Evolutionary conservation across 139 green algal species (phyloP).

Genomic region (Spirogloea muscicola): DNA sequence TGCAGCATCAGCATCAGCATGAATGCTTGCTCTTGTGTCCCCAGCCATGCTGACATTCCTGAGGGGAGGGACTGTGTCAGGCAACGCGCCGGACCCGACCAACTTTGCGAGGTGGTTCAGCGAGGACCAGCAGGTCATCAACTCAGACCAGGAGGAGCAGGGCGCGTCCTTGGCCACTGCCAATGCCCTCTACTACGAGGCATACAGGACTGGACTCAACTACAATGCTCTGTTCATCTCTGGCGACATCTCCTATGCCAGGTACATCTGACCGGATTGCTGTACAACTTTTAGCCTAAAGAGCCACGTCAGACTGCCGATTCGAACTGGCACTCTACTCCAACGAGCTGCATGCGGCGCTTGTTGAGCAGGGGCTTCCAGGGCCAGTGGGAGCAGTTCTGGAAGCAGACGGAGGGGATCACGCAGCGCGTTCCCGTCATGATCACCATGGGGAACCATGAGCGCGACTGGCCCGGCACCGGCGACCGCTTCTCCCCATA

Average conservation of each 20-base stretch:
- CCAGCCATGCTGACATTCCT: too few relatives aligned
- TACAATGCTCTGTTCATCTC: not conserved
- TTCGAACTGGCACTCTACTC: too few relatives aligned
- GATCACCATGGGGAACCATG: constrained; percentile 75
- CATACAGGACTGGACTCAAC: not conserved
- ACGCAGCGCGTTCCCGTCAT: constrained; percentile 65
- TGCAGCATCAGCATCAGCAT: too few relatives aligned
- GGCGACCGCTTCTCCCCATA: constrained; percentile 31
- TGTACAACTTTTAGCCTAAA: too few relatives aligned
- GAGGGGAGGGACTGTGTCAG: too few relatives aligned
- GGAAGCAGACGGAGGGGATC: constrained; percentile 65
- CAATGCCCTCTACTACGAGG: not conserved
- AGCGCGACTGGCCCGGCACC: constrained; percentile 60
- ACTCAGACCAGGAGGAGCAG: not conserved
- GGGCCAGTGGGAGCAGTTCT: constrained; percentile 68
- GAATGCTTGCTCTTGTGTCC: too few relatives aligned
- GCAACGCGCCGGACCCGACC: not conserved
- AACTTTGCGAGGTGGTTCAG: not conserved
- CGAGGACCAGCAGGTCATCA: not conserved
- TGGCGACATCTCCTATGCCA: constrained; percentile 1
- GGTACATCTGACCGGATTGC: too few relatives aligned
- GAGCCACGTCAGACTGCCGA: too few relatives aligned
- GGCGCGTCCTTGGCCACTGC: not conserved
- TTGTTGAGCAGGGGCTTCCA: too few relatives aligned
- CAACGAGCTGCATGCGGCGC: too few relatives aligned